These are phyloP conservation scores for Thielaviopsis ethacetica DNA, from an alignment of 2,329 filamentous ascomycete species.

Conservation along the genomic window DNA sequence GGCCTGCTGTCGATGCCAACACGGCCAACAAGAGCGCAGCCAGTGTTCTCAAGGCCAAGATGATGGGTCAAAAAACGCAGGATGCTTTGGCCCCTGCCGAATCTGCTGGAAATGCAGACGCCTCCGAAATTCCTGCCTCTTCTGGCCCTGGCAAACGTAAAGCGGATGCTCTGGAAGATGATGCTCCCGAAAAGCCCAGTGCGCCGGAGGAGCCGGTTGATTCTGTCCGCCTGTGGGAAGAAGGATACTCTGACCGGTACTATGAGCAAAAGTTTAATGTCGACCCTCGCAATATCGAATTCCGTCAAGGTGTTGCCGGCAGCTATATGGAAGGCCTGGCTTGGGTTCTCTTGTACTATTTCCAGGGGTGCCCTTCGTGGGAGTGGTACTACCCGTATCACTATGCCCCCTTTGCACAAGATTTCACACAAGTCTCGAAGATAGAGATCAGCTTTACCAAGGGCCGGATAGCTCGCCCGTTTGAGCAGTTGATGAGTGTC, in stretches of 20 bases:
- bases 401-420: conserved; percentile 91
- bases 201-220: conserved; percentile 51
- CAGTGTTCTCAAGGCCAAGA: conserved; percentile 65
- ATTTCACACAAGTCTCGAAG: conserved; percentile 71
- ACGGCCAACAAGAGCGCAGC: conserved; percentile 89
- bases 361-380: conserved; percentile 96
- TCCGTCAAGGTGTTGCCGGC: conserved; percentile 73
- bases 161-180: conserved; percentile 49
- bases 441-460: conserved; percentile 71
- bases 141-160: conserved; percentile 51
- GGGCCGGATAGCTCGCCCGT: conserved; percentile 73
- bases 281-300: conserved; percentile 62
- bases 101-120: background rate
- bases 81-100: background rate
- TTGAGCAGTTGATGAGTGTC: conserved; percentile 97
- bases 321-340: conserved; percentile 90
- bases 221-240: conserved; percentile 82
- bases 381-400: conserved; percentile 99
- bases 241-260: conserved; percentile 87
- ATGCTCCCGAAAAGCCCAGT: conserved; percentile 38
- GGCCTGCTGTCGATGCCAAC: conserved; percentile 62
- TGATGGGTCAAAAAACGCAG: conserved; percentile 32
- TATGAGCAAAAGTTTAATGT: conserved; percentile 94
- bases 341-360: conserved; percentile 95
- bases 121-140: background rate